Conservation (phyloP, 345 rosid species). For the Physaria fendleri region DNA sequence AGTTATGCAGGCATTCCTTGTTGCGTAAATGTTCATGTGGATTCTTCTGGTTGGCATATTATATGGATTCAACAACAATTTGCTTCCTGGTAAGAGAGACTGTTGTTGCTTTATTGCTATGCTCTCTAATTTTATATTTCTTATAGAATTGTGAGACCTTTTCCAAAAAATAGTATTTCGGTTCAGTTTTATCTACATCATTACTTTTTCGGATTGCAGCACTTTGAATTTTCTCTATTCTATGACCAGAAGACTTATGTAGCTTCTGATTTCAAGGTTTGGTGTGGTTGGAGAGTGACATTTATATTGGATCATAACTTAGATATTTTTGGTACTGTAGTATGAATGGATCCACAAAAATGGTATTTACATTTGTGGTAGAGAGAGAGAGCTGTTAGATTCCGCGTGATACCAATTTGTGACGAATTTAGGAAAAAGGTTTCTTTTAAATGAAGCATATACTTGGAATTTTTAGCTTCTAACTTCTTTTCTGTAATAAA, state of each 20-base stretch:
- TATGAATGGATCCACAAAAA: no score
- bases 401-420: neutral
- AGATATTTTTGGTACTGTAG: neutral
- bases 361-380: neutral
- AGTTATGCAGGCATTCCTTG: conserved; percentile 58
- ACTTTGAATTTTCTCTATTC: neutral
- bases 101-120: neutral
- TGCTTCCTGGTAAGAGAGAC: conserved; percentile 61
- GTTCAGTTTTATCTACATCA: neutral
- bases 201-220: neutral
- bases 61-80: conserved; percentile 59
- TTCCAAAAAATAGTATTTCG: neutral
- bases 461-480: no score
- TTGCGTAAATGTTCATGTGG: conserved; percentile 86
- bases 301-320: neutral
- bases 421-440: neutral
- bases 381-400: neutral
- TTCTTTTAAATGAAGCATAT: no score
- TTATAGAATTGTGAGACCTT: neutral
- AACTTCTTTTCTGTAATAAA: no score
- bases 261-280: neutral
- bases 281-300: neutral
- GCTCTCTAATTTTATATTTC: neutral
- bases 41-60: conserved; percentile 58
- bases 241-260: neutral